Percentiles rank a stretch among this genome's conserved stretches.
These are phyloP conservation scores for Neoscytalidium dimidiatum DNA, from an alignment of 2,329 filamentous ascomycete genomes.

Conservation along the genomic window DNA sequence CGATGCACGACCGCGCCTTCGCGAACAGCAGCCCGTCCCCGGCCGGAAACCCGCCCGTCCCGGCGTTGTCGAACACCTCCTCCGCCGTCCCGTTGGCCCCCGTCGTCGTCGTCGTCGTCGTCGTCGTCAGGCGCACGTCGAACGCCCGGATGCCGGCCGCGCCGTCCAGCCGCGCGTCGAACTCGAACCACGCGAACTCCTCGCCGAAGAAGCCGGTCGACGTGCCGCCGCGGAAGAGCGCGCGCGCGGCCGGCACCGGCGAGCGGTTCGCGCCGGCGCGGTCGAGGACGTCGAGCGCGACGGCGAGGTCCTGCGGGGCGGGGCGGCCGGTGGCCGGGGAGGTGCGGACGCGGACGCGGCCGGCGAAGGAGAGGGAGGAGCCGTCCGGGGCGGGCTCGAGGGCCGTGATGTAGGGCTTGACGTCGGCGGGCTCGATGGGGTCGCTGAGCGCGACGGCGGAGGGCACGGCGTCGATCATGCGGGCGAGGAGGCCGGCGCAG, in stretches of 20 bases:
- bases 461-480: conserved; percentile 15
- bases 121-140: background rate
- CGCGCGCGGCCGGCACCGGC: background rate
- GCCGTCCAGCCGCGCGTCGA: background rate
- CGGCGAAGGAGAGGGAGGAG: background rate
- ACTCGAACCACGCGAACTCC: conserved; percentile 10
- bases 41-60: background rate
- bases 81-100: no score
- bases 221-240: background rate
- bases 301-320: background rate
- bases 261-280: background rate
- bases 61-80: background rate
- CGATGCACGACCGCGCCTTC: background rate
- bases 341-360: conserved; percentile 1
- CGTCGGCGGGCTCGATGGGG: background rate
- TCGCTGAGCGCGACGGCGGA: background rate
- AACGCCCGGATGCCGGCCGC: background rate
- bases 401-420: background rate
- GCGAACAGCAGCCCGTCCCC: background rate
- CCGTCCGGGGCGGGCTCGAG: background rate
- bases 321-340: background rate
- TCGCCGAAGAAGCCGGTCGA: background rate
- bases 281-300: background rate
- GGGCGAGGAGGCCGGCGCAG: background rate
- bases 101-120: no score